Conservation (phyloP, 257 asterid genomes). For the Nyctanthes arbortristis region DNA sequence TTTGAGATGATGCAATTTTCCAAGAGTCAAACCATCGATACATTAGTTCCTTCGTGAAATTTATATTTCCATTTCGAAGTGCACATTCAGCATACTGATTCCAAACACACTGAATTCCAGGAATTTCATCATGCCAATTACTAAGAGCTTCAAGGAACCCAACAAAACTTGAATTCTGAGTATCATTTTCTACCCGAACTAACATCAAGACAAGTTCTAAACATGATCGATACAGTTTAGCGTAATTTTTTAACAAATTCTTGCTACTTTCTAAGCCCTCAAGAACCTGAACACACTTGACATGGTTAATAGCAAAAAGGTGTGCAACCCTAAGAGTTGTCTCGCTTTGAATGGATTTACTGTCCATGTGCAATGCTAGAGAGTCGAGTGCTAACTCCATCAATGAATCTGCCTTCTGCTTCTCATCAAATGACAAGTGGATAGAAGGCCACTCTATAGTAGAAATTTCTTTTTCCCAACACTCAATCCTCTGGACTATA, state of each 20-base stretch:
- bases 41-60: slow-evolving; percentile 40
- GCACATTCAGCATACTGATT: slow-evolving; percentile 45
- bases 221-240: slow-evolving; percentile 45
- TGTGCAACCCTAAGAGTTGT: slow-evolving; percentile 42
- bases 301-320: slow-evolving; percentile 48
- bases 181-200: slow-evolving; percentile 38
- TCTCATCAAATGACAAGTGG: slow-evolving; percentile 36
- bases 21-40: slow-evolving; percentile 36
- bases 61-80: slow-evolving; percentile 28
- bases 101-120: slow-evolving; percentile 53
- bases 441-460: slow-evolving; percentile 42
- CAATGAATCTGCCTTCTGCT: slow-evolving; percentile 34
- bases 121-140: slow-evolving; percentile 42
- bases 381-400: slow-evolving; percentile 47
- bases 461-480: slow-evolving; percentile 43
- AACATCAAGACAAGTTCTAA: slow-evolving; percentile 47
- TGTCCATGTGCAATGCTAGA: slow-evolving; percentile 29
- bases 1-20: slow-evolving; percentile 16
- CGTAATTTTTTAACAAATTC: slow-evolving; percentile 38
- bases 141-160: slow-evolving; percentile 47
- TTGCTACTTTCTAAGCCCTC: slow-evolving; percentile 44
- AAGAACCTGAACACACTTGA: slow-evolving; percentile 41
- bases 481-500: slow-evolving; percentile 37
- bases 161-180: slow-evolving; percentile 27
- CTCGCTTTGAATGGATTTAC: slow-evolving; percentile 38